Evolutionary conservation across 108 stramenopile species (phyloP).

Genomic region (Schizochytrium sp.): DNA sequence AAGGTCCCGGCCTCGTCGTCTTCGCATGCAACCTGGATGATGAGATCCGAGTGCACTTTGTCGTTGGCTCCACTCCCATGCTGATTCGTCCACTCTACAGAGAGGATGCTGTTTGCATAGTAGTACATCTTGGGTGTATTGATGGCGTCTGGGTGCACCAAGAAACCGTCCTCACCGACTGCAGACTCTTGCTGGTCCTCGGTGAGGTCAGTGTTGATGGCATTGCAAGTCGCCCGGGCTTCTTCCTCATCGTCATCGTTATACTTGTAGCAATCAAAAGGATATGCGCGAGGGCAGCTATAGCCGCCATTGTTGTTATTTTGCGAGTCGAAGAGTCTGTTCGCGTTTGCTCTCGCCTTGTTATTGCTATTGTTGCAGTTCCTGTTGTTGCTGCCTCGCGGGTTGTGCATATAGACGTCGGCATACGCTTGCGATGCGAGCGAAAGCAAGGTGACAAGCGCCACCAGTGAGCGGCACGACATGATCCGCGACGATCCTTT

Average conservation of each 20-base stretch:
- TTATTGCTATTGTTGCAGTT: slow-evolving; percentile 29
- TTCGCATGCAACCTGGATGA: slow-evolving; percentile 41
- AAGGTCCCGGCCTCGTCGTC: slow-evolving; percentile 14
- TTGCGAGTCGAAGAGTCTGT: slow-evolving; percentile 42
- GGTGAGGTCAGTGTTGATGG: background rate
- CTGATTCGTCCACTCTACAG: slow-evolving; percentile 41
- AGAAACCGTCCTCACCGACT: background rate
- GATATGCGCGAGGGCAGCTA: slow-evolving; percentile 30
- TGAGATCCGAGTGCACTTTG: slow-evolving; percentile 34
- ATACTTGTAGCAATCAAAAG: background rate
- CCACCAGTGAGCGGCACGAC: no score
- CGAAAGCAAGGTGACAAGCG: background rate
- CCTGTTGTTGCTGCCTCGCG: slow-evolving; percentile 38
- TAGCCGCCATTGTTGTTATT: slow-evolving; percentile 42
- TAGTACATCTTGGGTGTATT: slow-evolving; percentile 35
- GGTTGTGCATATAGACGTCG: slow-evolving; percentile 37
- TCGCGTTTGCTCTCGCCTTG: slow-evolving; percentile 17
- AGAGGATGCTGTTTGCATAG: slow-evolving; percentile 30
- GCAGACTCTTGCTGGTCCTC: background rate
- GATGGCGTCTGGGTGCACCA: background rate
- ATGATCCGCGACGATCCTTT: no score
- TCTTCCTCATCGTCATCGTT: background rate
- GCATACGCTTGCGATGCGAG: background rate
- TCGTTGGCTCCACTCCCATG: slow-evolving; percentile 39
- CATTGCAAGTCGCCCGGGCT: background rate